phyloP scores from a whole-genome alignment of 352 stramenopile genomes.

The Pythium dissotocum region DNA sequence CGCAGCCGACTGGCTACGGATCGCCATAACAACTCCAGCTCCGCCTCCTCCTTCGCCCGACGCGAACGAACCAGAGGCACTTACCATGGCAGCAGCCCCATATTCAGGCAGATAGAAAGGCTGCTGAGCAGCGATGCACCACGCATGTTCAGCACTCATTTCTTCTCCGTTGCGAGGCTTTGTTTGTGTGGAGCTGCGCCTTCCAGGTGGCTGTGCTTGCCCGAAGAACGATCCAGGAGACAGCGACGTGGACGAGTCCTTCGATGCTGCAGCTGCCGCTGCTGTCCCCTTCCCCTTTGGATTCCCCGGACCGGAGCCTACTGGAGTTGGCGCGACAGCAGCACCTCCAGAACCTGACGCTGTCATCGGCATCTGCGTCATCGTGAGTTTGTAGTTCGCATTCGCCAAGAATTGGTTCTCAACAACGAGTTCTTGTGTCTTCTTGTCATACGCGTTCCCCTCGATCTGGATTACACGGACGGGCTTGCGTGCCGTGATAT shows the following conservation, averaged over 20 bases:
- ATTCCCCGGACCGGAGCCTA: too few relatives aligned
- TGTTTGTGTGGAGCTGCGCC: constrained; percentile 17
- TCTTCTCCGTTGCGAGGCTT: constrained; percentile 39
- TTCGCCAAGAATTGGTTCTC: constrained; percentile 86
- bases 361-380: constrained; percentile 51
- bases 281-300: neutral
- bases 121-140: constrained; percentile 68
- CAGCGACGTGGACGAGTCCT: neutral
- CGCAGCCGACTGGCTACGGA: constrained; percentile 52
- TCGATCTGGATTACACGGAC: constrained; percentile 84
- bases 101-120: constrained; percentile 76
- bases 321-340: constrained; percentile 3
- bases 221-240: constrained; percentile 15
- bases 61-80: neutral
- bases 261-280: neutral
- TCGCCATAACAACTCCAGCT: constrained; percentile 32
- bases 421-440: constrained; percentile 73
- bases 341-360: neutral
- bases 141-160: constrained; percentile 41
- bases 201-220: neutral
- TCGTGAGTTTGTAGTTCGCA: constrained; percentile 70
- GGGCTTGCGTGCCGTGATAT: constrained; percentile 74
- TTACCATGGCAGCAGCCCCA: constrained; percentile 8
- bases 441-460: constrained; percentile 77
- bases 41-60: constrained; percentile 6